A percentile compares a stretch with the other conserved stretches of the same genome.
Conservation (phyloP, 768 basidiomycete genomes). For the Boletus tylopilopsis region DNA sequence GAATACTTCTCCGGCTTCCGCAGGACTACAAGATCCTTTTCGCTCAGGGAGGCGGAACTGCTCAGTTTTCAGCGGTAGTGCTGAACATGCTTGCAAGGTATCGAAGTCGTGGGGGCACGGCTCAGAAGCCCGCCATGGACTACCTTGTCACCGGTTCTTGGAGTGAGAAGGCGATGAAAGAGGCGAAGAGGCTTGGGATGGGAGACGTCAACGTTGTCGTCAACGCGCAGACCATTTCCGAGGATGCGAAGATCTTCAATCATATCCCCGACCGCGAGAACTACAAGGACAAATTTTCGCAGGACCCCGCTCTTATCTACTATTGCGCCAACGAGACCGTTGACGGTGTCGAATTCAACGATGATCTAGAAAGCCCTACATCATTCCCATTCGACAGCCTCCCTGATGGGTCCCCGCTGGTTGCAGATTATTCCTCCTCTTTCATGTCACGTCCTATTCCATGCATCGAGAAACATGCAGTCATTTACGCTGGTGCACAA, state of each 20-base stretch:
- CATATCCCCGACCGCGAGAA: constrained; percentile 70
- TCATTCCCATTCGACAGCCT: constrained; percentile 84
- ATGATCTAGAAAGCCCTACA: constrained; percentile 46
- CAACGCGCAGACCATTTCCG: constrained; percentile 60
- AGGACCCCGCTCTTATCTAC: constrained; percentile 86
- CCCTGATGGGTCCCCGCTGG: constrained; percentile 64
- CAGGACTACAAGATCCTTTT: constrained; percentile 83
- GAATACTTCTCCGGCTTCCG: constrained; percentile 78
- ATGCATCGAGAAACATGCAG: constrained; percentile 80
- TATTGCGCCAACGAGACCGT: constrained; percentile 99
- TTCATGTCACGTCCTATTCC: constrained; percentile 96
- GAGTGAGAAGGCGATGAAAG: constrained; percentile 82
- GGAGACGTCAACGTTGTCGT: constrained; percentile 64
- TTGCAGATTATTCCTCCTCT: constrained; percentile 93
- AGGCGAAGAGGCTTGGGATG: constrained; percentile 68
- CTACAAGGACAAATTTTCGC: constrained; percentile 64
- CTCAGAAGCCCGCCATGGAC: constrained; percentile 65
- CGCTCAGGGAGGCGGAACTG: constrained; percentile 91
- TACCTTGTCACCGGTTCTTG: constrained; percentile 93
- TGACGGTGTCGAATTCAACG: constrained; percentile 85
- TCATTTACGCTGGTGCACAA: constrained; percentile 96
- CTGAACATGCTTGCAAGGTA: constrained; percentile 89
- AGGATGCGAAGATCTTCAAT: constrained; percentile 64
- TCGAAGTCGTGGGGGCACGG: constrained; percentile 58
- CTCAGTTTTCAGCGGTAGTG: constrained; percentile 89